Evolutionary conservation across 257 asterid genomes (phyloP).

Genomic region (Nemophila menziesii): DNA sequence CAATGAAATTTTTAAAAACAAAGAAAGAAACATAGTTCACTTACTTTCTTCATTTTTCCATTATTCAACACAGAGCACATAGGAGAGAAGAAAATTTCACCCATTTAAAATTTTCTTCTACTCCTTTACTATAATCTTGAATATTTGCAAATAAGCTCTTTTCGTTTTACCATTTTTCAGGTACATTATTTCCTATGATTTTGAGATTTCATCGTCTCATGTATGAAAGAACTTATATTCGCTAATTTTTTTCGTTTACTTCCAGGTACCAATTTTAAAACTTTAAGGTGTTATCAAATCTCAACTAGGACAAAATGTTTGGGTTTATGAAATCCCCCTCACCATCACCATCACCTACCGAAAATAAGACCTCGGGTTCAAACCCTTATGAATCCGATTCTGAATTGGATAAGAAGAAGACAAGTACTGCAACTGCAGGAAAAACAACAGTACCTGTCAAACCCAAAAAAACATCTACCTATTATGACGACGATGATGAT

Average conservation of each 20-base stretch:
- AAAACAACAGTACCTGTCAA: constrained; percentile 43
- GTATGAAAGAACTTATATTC: too few relatives aligned
- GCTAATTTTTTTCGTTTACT: too few relatives aligned
- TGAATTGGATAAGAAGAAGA: constrained; percentile 16
- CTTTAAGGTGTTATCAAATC: not conserved
- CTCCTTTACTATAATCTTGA: too few relatives aligned
- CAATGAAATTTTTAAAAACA: too few relatives aligned
- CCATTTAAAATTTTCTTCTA: too few relatives aligned
- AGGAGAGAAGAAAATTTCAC: not conserved
- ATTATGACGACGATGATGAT: constrained; percentile 16
- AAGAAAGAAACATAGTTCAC: too few relatives aligned
- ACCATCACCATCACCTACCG: constrained; percentile 35
- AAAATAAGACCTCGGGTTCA: constrained; percentile 22
- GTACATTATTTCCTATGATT: not conserved
- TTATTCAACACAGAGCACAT: too few relatives aligned
- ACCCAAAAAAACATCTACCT: constrained; percentile 10
- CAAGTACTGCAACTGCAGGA: constrained; percentile 22
- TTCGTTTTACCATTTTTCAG: not conserved
- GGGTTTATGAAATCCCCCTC: constrained; percentile 47
- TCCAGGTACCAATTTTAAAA: too few relatives aligned
- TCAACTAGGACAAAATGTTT: constrained; percentile 37
- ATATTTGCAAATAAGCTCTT: not conserved
- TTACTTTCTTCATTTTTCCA: not conserved
- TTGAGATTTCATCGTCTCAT: too few relatives aligned
- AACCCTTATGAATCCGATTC: constrained; percentile 28